These are phyloP conservation scores for Diversispora eburnea DNA, from an alignment of 192 early-diverging fungal genomes.

Conservation along the genomic window DNA sequence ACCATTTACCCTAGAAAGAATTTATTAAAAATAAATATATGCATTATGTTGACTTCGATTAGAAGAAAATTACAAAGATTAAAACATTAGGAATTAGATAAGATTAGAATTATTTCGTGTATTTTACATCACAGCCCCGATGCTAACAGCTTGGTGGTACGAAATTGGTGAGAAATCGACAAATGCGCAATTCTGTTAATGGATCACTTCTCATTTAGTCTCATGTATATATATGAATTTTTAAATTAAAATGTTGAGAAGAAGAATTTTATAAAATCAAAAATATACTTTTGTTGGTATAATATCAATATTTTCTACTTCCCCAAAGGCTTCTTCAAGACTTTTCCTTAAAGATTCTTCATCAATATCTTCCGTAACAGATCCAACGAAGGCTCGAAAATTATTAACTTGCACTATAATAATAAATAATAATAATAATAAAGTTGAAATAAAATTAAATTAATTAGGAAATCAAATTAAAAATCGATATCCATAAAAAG, in stretches of 20 bases:
- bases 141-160: constrained; percentile 6
- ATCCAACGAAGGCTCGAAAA: constrained; percentile 6
- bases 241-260: no score
- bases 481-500: no score
- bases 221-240: no score
- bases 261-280: no score
- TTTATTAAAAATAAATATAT: background rate
- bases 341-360: background rate
- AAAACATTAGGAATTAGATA: no score
- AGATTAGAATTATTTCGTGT: no score
- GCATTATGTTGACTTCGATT: background rate
- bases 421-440: no score
- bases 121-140: background rate
- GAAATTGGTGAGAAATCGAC: constrained; percentile 3
- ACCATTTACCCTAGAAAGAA: background rate
- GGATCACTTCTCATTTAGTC: no score
- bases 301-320: constrained; percentile 14
- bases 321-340: constrained; percentile 12
- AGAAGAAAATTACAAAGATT: background rate
- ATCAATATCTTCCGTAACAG: background rate
- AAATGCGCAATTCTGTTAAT: background rate
- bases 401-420: background rate
- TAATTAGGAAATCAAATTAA: background rate
- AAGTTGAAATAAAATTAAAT: no score
- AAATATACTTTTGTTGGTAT: constrained; percentile 12